A percentile compares a stretch with the other conserved stretches of the same genome.
phyloP scores from a whole-genome alignment of 176 grass and related monocot species.

The Thinopyrum elongatum region DNA sequence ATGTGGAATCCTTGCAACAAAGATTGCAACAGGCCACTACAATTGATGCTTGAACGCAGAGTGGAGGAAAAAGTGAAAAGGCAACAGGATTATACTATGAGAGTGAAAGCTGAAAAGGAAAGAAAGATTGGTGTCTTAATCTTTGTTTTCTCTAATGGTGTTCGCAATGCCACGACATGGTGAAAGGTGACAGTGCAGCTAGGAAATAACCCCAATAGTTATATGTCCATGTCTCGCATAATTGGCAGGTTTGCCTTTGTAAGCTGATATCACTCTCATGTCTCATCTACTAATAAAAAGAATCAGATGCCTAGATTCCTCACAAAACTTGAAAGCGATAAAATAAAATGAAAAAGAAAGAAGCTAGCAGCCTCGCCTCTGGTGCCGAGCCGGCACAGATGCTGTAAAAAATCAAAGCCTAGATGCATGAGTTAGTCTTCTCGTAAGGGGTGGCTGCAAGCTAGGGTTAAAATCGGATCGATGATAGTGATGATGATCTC shows the following conservation, averaged over 20 bases:
- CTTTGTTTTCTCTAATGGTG: background rate
- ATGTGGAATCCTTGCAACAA: background rate
- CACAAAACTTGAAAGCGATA: background rate
- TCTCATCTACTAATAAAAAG: background rate
- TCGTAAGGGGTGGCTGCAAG: too few species aligned
- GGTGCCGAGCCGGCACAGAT: background rate
- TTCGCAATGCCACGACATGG: constrained; percentile 3
- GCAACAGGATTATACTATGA: background rate
- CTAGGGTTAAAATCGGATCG: too few species aligned
- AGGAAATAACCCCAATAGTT: background rate
- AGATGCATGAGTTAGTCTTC: too few species aligned
- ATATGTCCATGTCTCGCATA: background rate
- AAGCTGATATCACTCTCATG: background rate
- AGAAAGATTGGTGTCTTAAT: background rate
- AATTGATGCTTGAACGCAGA: background rate
- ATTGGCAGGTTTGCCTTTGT: background rate
- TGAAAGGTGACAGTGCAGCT: background rate
- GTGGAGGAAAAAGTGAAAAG: background rate
- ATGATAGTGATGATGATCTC: too few species aligned
- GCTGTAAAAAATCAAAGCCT: too few species aligned
- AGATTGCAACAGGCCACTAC: background rate
- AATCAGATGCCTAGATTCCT: background rate
- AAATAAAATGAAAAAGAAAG: background rate
- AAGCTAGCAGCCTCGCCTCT: background rate
- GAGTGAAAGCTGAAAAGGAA: background rate